Conservation (phyloP, 1,139 yeast species). For the Debaryomyces subglobosus region DNA sequence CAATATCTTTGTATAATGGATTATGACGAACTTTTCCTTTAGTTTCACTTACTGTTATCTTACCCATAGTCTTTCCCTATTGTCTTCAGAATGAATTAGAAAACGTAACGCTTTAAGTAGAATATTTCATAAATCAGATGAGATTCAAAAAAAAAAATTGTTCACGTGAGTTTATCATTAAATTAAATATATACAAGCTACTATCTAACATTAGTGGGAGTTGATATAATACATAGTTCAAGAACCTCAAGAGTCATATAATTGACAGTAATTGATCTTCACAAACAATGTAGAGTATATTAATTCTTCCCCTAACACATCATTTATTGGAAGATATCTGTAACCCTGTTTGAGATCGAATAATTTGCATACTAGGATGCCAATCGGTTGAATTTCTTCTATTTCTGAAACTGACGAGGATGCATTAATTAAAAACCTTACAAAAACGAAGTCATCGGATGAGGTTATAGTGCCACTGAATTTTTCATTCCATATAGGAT, state of each 20-base stretch:
- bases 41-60: conserved; percentile 51
- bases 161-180: conserved; percentile 5
- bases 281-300: conserved; percentile 79
- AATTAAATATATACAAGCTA: conserved; percentile 1
- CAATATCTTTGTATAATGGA: conserved; percentile 77
- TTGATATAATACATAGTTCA: background rate
- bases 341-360: conserved; percentile 71
- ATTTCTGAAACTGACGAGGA: conserved; percentile 21
- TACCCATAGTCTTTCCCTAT: conserved; percentile 54
- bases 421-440: conserved; percentile 35
- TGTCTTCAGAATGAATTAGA: background rate
- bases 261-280: conserved; percentile 36
- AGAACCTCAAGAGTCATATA: background rate
- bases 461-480: conserved; percentile 49
- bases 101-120: background rate
- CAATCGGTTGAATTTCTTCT: conserved; percentile 48
- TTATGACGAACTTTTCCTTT: conserved; percentile 65
- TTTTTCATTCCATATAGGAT: conserved; percentile 75
- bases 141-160: conserved; percentile 6
- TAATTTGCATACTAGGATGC: conserved; percentile 58
- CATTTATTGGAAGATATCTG: conserved; percentile 76
- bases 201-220: background rate
- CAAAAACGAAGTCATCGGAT: conserved; percentile 36
- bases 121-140: background rate
- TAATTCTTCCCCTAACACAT: conserved; percentile 77